Conservation (phyloP, 1,139 yeast species). For the Saccharomyces hybrid region DNA sequence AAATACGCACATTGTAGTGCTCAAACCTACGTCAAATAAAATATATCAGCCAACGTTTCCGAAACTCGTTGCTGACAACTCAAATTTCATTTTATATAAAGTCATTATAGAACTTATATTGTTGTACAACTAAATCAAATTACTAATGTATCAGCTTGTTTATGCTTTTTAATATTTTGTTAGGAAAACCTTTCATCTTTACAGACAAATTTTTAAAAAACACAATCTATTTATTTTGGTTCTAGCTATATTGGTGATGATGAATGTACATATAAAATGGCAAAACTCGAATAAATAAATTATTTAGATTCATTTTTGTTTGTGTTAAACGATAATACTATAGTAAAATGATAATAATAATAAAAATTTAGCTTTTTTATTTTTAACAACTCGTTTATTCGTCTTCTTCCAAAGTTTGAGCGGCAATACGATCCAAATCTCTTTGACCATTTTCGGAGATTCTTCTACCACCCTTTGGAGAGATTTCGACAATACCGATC, state of each 20-base stretch:
- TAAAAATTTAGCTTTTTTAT: slow-evolving; percentile 6
- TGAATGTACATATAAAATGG: slow-evolving; percentile 13
- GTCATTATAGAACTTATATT: background rate
- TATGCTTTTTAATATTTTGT: background rate
- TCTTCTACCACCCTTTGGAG: too few species aligned
- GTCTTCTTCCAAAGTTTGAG: too few species aligned
- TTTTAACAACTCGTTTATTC: slow-evolving; percentile 34
- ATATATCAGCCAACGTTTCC: too few species aligned
- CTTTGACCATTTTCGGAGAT: too few species aligned
- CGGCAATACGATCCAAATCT: too few species aligned
- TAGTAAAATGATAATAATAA: slow-evolving; percentile 4
- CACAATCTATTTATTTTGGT: background rate
- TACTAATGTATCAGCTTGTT: background rate
- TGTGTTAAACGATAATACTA: background rate
- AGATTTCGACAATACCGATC: too few species aligned
- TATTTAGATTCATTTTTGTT: slow-evolving; percentile 6
- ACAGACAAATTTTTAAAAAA: background rate
- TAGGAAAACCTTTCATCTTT: background rate
- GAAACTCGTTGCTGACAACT: background rate
- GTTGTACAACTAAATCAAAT: background rate
- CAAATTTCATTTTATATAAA: background rate
- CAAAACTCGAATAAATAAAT: slow-evolving; percentile 3
- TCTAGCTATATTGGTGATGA: background rate
- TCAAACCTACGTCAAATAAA: too few species aligned
- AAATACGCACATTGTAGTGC: too few species aligned